Base-by-base conservation (phyloP, 805 yeast species). In the Candida anglica region DNA sequence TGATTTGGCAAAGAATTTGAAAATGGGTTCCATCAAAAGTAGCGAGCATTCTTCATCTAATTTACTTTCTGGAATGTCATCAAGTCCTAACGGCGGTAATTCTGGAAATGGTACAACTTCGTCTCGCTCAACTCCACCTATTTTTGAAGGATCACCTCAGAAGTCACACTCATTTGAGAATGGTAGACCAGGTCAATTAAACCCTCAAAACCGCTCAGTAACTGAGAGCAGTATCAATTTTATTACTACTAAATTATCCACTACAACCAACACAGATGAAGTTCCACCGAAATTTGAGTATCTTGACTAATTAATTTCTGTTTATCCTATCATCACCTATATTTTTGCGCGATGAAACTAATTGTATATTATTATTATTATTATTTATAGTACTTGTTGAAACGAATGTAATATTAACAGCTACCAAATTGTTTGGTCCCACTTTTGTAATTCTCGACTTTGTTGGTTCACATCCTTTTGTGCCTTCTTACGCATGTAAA, bases 401-500 rank as follows among this genome's bases (percentile, higher is more conserved):
- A 25, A 25, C 11, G 27, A 25, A 25, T 17, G 10, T 5, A 15
- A 21, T 9, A 21, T 21, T 21, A 9, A 21, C 23, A 9, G 11
- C 23, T 40, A 77, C 83, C 83, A 77, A 6, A 52, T 55, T 3
- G 79, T 74, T 15, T 68, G 64, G 41, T 82, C 85, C 79, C 87
- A 84, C 52, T 79, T 77, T 17, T 59, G 61, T 40, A 85, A 53
- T 48, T 85, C 91, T 18, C 55, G 56, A 6, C 77, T 63, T 37
- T 79, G 81, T 24, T 66, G 67, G 21, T 62, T 55, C 6, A 80
- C 73, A 48, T 85, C 94, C 55, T 82, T 84, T 49, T 83, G 91
- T 6, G 81, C 84, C 52, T 83, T 82, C 58, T 77, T 89, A 52
- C 99, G 73, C 98, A 93, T 93, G 57, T 93, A 93, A 52, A 93